These are phyloP conservation scores for Fusarium sp. DNA, from an alignment of 2,329 filamentous ascomycete genomes.

Conservation along the genomic window DNA sequence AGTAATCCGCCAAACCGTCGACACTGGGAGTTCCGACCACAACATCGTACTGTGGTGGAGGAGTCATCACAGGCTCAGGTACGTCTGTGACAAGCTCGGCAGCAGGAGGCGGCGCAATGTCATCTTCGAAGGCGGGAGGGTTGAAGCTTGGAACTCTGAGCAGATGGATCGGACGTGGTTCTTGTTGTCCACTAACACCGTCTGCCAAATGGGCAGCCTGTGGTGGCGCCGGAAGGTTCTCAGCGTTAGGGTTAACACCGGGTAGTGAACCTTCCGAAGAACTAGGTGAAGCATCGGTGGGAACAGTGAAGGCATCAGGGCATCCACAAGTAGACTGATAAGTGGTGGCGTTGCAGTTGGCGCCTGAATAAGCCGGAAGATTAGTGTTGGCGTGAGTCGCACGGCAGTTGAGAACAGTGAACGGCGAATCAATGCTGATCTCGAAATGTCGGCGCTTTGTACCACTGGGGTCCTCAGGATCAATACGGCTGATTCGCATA, in stretches of 20 bases:
- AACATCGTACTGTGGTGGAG: conserved; percentile 84
- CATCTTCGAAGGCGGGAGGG: conserved; percentile 86
- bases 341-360: conserved; percentile 58
- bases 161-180: conserved; percentile 81
- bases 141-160: conserved; percentile 86
- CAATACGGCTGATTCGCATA: conserved; percentile 87
- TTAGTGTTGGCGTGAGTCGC: conserved; percentile 91
- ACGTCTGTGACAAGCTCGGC: conserved; percentile 36
- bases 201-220: conserved; percentile 62
- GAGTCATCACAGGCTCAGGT: conserved; percentile 67
- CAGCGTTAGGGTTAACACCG: conserved; percentile 48
- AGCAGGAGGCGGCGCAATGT: conserved; percentile 56
- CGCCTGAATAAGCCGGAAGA: conserved; percentile 77
- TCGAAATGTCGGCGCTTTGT: conserved; percentile 88
- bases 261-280: conserved; percentile 65
- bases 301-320: conserved; percentile 59
- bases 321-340: conserved; percentile 63
- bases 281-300: conserved; percentile 73
- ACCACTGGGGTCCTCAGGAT: conserved; percentile 76
- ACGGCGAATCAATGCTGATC: conserved; percentile 95
- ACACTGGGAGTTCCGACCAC: conserved; percentile 76
- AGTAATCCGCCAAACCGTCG: conserved; percentile 84
- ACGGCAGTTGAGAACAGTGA: conserved; percentile 91
- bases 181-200: conserved; percentile 43
- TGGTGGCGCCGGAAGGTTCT: conserved; percentile 58